Evolutionary conservation across 176 grass and related monocot genomes (phyloP).

Genomic region (Phyllostachys edulis): DNA sequence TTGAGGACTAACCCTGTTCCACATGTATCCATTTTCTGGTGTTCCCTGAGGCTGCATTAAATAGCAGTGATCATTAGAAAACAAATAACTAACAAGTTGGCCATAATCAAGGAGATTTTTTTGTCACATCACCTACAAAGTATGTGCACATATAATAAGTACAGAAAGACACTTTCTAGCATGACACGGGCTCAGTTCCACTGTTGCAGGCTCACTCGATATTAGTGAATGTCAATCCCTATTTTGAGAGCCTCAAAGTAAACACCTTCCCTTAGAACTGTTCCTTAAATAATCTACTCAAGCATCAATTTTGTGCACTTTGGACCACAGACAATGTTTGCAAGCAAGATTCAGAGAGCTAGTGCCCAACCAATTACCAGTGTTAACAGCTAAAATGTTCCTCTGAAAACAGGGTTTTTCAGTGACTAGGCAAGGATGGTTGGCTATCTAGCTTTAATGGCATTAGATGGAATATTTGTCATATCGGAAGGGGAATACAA

Average conservation of each 20-base stretch:
- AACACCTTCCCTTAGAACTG: slow-evolving; percentile 11
- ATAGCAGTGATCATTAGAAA: slow-evolving; percentile 25
- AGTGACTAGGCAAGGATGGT: background rate
- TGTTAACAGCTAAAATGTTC: background rate
- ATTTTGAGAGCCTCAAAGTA: slow-evolving; percentile 13
- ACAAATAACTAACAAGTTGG: slow-evolving; percentile 13
- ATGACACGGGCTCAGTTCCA: background rate
- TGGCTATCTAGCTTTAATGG: background rate
- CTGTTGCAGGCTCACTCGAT: background rate
- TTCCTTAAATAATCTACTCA: slow-evolving; percentile 4
- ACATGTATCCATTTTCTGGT: slow-evolving; percentile 95
- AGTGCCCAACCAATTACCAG: background rate
- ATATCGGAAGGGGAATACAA: background rate
- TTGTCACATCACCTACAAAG: slow-evolving; percentile 13
- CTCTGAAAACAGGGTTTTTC: background rate
- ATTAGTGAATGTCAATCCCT: background rate
- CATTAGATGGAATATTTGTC: background rate
- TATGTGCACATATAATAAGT: background rate
- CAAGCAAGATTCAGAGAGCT: background rate
- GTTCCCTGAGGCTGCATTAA: slow-evolving; percentile 79
- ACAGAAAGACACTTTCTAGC: slow-evolving; percentile 7
- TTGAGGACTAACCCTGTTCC: slow-evolving; percentile 94
- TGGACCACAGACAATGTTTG: background rate
- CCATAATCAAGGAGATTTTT: slow-evolving; percentile 7
- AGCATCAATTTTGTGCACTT: background rate